A percentile compares a stretch with the other conserved stretches of the same genome.
phyloP scores from a whole-genome alignment of 768 basidiomycete species.

The Boletus rubescentipes region DNA sequence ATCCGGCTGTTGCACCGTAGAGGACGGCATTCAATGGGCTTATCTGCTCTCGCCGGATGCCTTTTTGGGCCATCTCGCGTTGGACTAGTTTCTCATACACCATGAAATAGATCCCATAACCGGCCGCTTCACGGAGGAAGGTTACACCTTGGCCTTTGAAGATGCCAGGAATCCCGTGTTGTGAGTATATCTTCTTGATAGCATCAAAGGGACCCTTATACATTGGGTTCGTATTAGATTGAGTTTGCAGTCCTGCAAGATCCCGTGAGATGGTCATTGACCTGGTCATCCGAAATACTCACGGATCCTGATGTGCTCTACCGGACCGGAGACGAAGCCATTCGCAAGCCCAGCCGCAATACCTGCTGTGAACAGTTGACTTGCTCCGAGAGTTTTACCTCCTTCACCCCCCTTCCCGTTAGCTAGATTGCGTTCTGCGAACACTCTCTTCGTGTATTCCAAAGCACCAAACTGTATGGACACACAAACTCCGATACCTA shows the following conservation, averaged over 20 bases:
- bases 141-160: conserved; percentile 94
- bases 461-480: conserved; percentile 95
- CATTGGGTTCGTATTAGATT: conserved; percentile 69
- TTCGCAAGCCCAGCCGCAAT: conserved; percentile 88
- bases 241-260: conserved; percentile 80
- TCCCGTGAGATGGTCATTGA: conserved; percentile 2
- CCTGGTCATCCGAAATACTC: conserved; percentile 2
- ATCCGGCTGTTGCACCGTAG: conserved; percentile 91
- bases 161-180: conserved; percentile 78
- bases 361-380: conserved; percentile 76
- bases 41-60: conserved; percentile 74
- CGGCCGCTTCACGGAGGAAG: conserved; percentile 75
- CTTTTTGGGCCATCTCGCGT: conserved; percentile 73
- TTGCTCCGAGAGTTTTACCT: conserved; percentile 56
- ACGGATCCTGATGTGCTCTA: conserved; percentile 92
- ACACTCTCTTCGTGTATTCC: conserved; percentile 81
- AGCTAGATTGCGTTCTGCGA: conserved; percentile 59
- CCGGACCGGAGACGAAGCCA: conserved; percentile 90
- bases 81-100: conserved; percentile 92
- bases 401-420: conserved; percentile 61
- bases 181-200: conserved; percentile 74
- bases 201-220: conserved; percentile 89
- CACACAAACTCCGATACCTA: conserved; percentile 92
- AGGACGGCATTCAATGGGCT: conserved; percentile 74
- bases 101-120: conserved; percentile 88